A percentile compares a stretch with the other conserved stretches of the same genome.
Evolutionary conservation across 106 monocot species (phyloP).

Genomic region (Posidonia australis): DNA sequence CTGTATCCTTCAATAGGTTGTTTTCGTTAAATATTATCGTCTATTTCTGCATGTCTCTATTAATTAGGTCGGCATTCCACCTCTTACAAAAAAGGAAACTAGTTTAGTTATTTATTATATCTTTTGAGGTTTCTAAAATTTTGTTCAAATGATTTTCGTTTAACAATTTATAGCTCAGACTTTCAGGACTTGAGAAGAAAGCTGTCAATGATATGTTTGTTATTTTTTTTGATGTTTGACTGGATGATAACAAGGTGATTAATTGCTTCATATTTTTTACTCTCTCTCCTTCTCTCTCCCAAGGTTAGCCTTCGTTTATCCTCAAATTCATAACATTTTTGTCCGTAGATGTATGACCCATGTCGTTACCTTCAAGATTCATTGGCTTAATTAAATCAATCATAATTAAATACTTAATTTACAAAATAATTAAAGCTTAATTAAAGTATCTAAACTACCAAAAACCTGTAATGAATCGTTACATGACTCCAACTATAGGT

Average conservation of each 20-base stretch:
- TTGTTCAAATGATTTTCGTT: constrained; percentile 1
- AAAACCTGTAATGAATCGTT: too few relatives aligned
- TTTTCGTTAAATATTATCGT: not conserved
- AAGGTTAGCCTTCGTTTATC: not conserved
- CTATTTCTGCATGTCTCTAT: not conserved
- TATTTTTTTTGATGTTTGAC: constrained; percentile 91
- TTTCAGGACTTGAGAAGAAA: constrained; percentile 68
- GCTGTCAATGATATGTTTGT: constrained; percentile 99
- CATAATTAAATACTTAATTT: too few relatives aligned
- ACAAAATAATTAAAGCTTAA: too few relatives aligned
- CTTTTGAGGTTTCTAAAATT: not conserved
- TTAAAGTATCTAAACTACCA: too few relatives aligned
- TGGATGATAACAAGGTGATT: constrained; percentile 86
- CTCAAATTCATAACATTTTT: constrained; percentile 8
- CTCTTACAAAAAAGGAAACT: too few relatives aligned
- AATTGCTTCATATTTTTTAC: not conserved
- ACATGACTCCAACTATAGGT: too few relatives aligned
- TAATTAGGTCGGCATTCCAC: too few relatives aligned
- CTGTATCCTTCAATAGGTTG: constrained; percentile 35
- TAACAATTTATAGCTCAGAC: constrained; percentile 41
- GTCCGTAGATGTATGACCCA: constrained; percentile 36
- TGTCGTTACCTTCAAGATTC: too few relatives aligned
- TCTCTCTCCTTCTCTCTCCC: not conserved
- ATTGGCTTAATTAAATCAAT: too few relatives aligned
- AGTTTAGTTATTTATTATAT: too few relatives aligned